These are phyloP conservation scores for Rhynchosporium secalis DNA, from an alignment of 2,329 filamentous ascomycete genomes.

Conservation along the genomic window DNA sequence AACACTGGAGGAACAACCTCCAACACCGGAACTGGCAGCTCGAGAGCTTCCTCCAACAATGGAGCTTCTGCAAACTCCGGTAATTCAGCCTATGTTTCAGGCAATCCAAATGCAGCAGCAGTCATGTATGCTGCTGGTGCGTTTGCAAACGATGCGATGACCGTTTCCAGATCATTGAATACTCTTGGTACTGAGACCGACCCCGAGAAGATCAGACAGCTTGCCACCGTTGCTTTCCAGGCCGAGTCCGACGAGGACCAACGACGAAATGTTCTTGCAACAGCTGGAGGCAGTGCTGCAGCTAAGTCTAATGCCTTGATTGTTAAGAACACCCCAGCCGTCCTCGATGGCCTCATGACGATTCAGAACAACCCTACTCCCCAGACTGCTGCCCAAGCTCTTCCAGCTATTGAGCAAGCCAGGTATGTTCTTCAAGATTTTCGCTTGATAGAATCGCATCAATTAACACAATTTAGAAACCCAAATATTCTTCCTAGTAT, in stretches of 20 bases:
- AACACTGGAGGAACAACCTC: too few species aligned
- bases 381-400: constrained; percentile 14
- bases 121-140: constrained; percentile 27
- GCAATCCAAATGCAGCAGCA: constrained; percentile 12
- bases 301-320: constrained; percentile 30
- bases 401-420: constrained; percentile 24
- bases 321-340: constrained; percentile 31
- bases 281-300: constrained; percentile 30
- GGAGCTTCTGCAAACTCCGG: not conserved
- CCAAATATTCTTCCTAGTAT: constrained; percentile 36
- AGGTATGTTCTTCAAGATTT: constrained; percentile 19
- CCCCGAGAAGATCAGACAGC: constrained; percentile 21
- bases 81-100: not conserved
- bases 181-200: constrained; percentile 25
- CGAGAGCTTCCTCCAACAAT: too few species aligned
- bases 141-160: constrained; percentile 34
- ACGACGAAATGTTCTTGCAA: constrained; percentile 28
- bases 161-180: constrained; percentile 34
- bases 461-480: constrained; percentile 26
- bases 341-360: constrained; percentile 28
- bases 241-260: constrained; percentile 34
- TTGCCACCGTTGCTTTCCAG: constrained; percentile 30
- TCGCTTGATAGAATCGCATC: not conserved
- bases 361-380: constrained; percentile 29
- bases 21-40: too few species aligned